phyloP scores from a whole-genome alignment of 345 rosid species.

The Jatropha curcas region DNA sequence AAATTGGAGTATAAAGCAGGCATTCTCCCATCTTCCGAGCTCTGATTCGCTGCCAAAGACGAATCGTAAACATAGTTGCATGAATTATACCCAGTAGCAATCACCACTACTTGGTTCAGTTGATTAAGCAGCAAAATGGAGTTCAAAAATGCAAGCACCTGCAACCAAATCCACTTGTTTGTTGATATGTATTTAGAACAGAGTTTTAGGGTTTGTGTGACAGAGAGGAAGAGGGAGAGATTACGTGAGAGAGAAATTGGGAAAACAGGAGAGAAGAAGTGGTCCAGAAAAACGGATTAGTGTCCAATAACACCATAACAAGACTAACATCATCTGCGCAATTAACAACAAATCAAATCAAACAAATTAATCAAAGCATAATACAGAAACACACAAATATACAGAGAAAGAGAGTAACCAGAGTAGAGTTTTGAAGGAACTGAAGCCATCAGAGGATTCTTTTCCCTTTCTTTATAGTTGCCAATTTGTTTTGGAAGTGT shows the following conservation, averaged over 20 bases:
- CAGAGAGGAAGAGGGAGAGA: too few relatives aligned
- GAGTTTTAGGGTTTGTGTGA: slow-evolving; percentile 16
- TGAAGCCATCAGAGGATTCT: slow-evolving; percentile 48
- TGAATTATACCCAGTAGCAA: slow-evolving; percentile 79
- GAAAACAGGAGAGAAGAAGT: slow-evolving; percentile 59
- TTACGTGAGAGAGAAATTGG: slow-evolving; percentile 84
- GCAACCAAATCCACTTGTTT: neutral
- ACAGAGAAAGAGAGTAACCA: slow-evolving; percentile 34
- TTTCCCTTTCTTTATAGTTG: neutral
- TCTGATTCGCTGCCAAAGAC: slow-evolving; percentile 38
- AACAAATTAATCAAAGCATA: neutral
- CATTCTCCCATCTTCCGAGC: slow-evolving; percentile 50
- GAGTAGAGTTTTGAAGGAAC: slow-evolving; percentile 70
- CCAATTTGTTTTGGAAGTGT: neutral
- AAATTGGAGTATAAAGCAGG: slow-evolving; percentile 50
- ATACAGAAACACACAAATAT: neutral
- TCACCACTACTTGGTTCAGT: slow-evolving; percentile 76
- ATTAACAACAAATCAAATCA: slow-evolving; percentile 1
- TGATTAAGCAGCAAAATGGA: slow-evolving; percentile 72
- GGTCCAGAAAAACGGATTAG: slow-evolving; percentile 88
- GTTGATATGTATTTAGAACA: neutral
- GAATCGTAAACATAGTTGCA: slow-evolving; percentile 84
- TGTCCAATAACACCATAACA: slow-evolving; percentile 68
- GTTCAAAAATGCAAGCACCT: slow-evolving; percentile 87
- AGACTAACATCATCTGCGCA: slow-evolving; percentile 84